Evolutionary conservation across 139 green algal species (phyloP).

Genomic region (Diplosphaera chodatii): DNA sequence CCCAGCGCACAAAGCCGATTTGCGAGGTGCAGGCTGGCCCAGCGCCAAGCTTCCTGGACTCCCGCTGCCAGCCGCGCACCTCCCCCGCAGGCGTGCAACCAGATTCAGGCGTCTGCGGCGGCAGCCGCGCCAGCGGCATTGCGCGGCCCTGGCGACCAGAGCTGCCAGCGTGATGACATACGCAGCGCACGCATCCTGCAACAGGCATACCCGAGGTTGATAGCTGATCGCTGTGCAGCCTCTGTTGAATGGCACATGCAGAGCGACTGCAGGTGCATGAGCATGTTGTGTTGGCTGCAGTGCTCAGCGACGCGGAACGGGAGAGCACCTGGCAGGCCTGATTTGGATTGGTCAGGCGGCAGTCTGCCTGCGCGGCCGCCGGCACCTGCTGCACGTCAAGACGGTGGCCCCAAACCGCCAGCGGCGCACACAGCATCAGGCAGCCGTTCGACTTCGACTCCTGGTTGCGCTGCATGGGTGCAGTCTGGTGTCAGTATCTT

Average conservation of each 20-base stretch:
- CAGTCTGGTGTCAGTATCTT: background rate
- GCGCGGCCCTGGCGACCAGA: conserved; percentile 18
- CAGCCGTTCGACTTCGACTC: conserved; percentile 26
- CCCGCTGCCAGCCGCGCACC: conserved; percentile 22
- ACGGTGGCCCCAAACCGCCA: conserved; percentile 38
- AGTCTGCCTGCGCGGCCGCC: conserved; percentile 10
- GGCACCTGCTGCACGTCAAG: conserved; percentile 13
- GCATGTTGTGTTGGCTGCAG: too few relatives aligned
- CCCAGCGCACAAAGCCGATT: conserved; percentile 28
- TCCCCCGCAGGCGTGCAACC: conserved; percentile 10
- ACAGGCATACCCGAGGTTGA: background rate
- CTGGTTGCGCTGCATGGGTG: conserved; percentile 1
- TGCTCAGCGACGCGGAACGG: too few relatives aligned
- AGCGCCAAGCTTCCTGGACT: background rate
- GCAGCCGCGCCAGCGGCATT: conserved; percentile 18
- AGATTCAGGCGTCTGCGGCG: conserved; percentile 11
- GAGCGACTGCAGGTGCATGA: too few relatives aligned
- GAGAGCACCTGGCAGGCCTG: background rate
- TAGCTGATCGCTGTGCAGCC: too few relatives aligned
- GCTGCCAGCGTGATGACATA: conserved; percentile 31
- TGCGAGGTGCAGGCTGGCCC: background rate
- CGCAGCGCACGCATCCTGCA: conserved; percentile 22
- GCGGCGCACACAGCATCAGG: conserved; percentile 25
- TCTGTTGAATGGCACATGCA: too few relatives aligned
- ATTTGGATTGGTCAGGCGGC: conserved; percentile 33